These are phyloP conservation scores for Hypholoma fasciculare DNA, from an alignment of 768 basidiomycete genomes.

Conservation along the genomic window DNA sequence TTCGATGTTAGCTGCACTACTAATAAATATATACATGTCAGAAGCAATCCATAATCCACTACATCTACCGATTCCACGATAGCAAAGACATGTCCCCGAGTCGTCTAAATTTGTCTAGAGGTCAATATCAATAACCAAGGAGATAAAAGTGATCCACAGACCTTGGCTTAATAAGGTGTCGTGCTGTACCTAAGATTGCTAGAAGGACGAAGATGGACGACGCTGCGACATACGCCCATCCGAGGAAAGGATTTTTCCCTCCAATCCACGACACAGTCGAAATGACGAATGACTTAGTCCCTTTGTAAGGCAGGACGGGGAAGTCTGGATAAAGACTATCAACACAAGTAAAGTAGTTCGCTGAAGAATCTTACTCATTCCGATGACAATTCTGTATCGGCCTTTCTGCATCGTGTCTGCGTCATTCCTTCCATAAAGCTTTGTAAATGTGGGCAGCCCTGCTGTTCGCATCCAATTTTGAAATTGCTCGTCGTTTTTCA, in stretches of 20 bases:
- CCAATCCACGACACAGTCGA: conserved; percentile 99
- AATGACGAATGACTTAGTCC: conserved; percentile 96
- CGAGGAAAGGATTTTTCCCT: conserved; percentile 97
- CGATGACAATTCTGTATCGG: conserved; percentile 71
- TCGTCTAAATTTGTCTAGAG: conserved; percentile 45
- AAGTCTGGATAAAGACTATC: conserved; percentile 60
- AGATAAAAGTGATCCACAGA: conserved; percentile 28
- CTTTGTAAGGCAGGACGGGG: conserved; percentile 87
- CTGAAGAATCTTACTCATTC: conserved; percentile 68
- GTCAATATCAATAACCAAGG: conserved; percentile 3
- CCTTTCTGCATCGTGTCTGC: conserved; percentile 68
- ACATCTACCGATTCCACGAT: conserved; percentile 73
- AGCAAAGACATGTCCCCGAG: conserved; percentile 85
- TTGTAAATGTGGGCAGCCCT: conserved; percentile 94
- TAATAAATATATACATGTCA: conserved; percentile 23
- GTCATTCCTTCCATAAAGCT: conserved; percentile 93
- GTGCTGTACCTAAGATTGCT: conserved; percentile 83
- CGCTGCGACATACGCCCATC: conserved; percentile 95
- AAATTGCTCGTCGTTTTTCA: conserved; percentile 84
- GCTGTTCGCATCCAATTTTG: conserved; percentile 99
- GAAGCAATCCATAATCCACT: neutral
- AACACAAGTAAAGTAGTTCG: conserved; percentile 12
- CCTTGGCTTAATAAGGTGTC: conserved; percentile 94
- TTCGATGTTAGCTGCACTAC: conserved; percentile 18
- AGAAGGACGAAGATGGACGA: conserved; percentile 86